Evolutionary conservation across 306 rosid genomes (phyloP).

Genomic region (Prosopis cineraria): DNA sequence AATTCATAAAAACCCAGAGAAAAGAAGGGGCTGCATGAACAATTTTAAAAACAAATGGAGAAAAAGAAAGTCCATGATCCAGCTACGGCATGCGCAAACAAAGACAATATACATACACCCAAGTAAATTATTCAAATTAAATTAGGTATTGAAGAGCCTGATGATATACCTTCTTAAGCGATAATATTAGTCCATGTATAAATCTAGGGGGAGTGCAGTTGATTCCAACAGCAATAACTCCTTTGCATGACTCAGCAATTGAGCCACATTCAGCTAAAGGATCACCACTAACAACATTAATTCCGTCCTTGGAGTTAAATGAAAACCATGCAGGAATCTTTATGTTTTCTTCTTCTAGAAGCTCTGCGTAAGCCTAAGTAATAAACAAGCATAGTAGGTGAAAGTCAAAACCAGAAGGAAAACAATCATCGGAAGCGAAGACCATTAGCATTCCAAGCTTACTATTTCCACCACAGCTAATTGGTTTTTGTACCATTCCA

Average conservation of each 20-base stretch:
- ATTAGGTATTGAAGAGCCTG: conserved; percentile 6
- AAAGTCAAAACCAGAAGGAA: conserved; percentile 30
- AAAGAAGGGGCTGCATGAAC: conserved; percentile 16
- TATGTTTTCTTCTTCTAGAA: conserved; percentile 54
- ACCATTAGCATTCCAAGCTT: conserved; percentile 22
- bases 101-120: background rate
- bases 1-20: conserved; percentile 19
- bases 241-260: conserved; percentile 54
- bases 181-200: conserved; percentile 49
- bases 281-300: conserved; percentile 62
- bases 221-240: conserved; percentile 60
- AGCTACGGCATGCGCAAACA: background rate
- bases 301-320: conserved; percentile 64
- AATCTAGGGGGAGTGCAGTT: conserved; percentile 70
- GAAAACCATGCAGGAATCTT: conserved; percentile 60
- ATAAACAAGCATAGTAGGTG: conserved; percentile 10
- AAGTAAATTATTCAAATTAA: conserved; percentile 9
- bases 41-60: background rate
- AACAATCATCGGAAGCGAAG: background rate
- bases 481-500: background rate
- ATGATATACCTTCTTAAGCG: conserved; percentile 54
- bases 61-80: conserved; percentile 13
- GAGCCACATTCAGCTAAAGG: conserved; percentile 49
- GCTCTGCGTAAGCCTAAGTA: conserved; percentile 54
- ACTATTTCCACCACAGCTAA: conserved; percentile 15